phyloP scores from a whole-genome alignment of 768 basidiomycete genomes.

The Mycena venus region DNA sequence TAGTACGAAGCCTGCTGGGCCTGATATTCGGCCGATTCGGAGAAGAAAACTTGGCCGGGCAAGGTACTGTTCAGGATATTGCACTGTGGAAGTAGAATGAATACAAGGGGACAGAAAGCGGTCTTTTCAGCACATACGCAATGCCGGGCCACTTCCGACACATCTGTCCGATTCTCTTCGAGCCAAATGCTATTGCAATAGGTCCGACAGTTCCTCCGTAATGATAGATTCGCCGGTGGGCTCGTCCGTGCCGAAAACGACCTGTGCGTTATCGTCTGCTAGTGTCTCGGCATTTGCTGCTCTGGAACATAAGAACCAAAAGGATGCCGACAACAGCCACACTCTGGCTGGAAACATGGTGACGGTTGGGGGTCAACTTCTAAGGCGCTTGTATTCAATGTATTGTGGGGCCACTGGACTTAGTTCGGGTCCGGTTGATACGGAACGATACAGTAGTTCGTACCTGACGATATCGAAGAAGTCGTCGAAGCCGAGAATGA shows the following conservation, averaged over 20 bases:
- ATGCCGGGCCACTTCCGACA: background rate
- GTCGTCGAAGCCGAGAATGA: too few relatives aligned
- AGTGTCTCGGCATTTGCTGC: background rate
- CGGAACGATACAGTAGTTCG: too few relatives aligned
- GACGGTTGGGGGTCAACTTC: background rate
- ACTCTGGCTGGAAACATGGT: background rate
- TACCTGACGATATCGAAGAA: too few relatives aligned
- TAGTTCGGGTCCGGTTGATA: too few relatives aligned
- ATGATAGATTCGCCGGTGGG: background rate
- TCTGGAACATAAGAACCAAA: background rate
- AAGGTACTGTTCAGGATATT: constrained; percentile 7
- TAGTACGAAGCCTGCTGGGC: constrained; percentile 30
- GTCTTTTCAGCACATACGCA: background rate
- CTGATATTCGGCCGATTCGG: constrained; percentile 20
- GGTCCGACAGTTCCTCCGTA: constrained; percentile 4
- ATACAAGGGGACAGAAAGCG: too few relatives aligned
- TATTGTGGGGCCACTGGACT: too few relatives aligned
- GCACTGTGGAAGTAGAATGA: background rate
- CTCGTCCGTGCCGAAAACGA: background rate
- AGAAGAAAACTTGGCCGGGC: constrained; percentile 27
- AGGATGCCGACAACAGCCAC: background rate
- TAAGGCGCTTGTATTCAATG: background rate
- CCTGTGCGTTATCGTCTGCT: background rate
- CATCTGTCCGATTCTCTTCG: constrained; percentile 4
- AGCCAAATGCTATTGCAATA: constrained; percentile 19